Base-by-base conservation (phyloP, 768 basidiomycete species). In the Boletus rex-veris region DNA sequence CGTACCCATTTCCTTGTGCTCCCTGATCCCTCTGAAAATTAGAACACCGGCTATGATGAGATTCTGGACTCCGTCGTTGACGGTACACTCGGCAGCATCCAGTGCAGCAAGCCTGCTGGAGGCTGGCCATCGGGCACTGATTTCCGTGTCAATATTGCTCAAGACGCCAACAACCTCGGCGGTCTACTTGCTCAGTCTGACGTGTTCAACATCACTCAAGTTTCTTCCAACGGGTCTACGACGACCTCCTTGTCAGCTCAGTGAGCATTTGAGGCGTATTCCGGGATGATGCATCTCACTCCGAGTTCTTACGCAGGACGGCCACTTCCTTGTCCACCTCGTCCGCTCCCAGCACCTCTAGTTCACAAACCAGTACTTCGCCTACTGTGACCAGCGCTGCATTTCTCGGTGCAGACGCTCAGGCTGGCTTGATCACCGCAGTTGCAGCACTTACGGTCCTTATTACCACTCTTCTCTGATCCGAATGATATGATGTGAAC, bases 81-180 rank as follows among this genome's bases (percentile, higher is more conserved):
- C 45, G 83, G 83, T 31, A 75, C 71, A 15, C 58, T 69, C 0
- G 71, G 71, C 14, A 64, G 59, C 4, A 66, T 75, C 39, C 64
- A 58, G 21, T 73, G 86, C 50, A 77, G 73, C 65, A 74, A 85
- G 19, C 84, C 86, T 5, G 80, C 76, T 48, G 77, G 74, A 30
- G 86, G 86, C 15, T 92, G 86, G 84, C 82, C 84, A 12, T 43
- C 67, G n/a, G 86, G 85, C 52, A 50, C 58, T 33, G 74, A 70
- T 35, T 94, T 80, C 80, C 85, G 80, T 52, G 77, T 95, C 70
- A 90, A 93, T 74, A 69, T 94, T 26, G 82, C 85, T 55, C 62
- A 74, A 59, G 76, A 80, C 58, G 57, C 75, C 4, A 51, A 77
- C 18, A 48, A 81, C 50, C 71, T 80, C 21, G 63, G 68, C 67